phyloP scores from a whole-genome alignment of 2,329 filamentous ascomycete species.

The Alternaria panax region DNA sequence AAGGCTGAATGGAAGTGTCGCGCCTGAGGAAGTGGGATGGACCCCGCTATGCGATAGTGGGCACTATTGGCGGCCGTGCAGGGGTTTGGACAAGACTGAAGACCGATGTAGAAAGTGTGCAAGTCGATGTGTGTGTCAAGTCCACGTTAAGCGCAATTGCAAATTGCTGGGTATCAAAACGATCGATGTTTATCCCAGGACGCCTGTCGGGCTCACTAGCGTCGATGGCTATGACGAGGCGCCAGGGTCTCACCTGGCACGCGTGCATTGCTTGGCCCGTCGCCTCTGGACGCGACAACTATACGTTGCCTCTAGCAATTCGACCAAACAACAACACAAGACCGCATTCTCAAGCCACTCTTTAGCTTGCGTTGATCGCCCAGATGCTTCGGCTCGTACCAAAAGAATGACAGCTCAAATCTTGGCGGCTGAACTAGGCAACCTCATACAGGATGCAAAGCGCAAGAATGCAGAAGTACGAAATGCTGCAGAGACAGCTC shows the following conservation, averaged over 20 bases:
- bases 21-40: slow-evolving; percentile 36
- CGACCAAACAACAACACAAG: slow-evolving; percentile 24
- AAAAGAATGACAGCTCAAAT: slow-evolving; percentile 87
- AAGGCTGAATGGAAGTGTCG: slow-evolving; percentile 21
- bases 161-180: slow-evolving; percentile 9
- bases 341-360: slow-evolving; percentile 7
- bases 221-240: slow-evolving; percentile 22
- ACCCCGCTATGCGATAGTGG: slow-evolving; percentile 40
- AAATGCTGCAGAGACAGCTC: slow-evolving; percentile 90
- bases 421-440: slow-evolving; percentile 84
- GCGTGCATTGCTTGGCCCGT: slow-evolving; percentile 27
- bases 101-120: neutral
- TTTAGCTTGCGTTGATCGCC: slow-evolving; percentile 23
- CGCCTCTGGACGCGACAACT: slow-evolving; percentile 25
- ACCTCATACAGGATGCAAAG: slow-evolving; percentile 94
- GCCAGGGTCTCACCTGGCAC: slow-evolving; percentile 21
- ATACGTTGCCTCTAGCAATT: slow-evolving; percentile 16
- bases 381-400: slow-evolving; percentile 30
- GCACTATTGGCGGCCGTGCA: slow-evolving; percentile 11
- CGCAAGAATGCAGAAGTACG: slow-evolving; percentile 90
- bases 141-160: slow-evolving; percentile 12
- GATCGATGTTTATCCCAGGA: slow-evolving; percentile 21
- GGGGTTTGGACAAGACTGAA: neutral
- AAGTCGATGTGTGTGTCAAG: slow-evolving; percentile 4
- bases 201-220: slow-evolving; percentile 18